Conservation (phyloP, 306 rosid genomes). For the Rosa lucieae region DNA sequence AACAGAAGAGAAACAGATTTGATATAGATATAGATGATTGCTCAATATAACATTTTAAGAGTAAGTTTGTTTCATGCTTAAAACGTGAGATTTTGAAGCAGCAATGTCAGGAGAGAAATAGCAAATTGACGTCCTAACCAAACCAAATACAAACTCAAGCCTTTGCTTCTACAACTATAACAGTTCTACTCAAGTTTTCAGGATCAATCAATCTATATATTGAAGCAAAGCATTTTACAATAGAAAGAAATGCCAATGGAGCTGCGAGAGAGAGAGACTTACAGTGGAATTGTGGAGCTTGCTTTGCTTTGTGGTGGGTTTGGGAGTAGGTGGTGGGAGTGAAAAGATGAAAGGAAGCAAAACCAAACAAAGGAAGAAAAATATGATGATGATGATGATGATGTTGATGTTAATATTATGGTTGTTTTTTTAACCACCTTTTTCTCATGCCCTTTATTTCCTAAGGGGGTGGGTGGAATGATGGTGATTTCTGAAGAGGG, state of each 20-base stretch:
- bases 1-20: conserved; percentile 20
- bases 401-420: not conserved
- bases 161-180: not conserved
- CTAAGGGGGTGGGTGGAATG: conserved; percentile 52
- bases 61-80: not conserved
- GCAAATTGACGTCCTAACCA: conserved; percentile 7
- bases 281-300: conserved; percentile 23
- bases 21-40: not conserved
- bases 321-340: conserved; percentile 48
- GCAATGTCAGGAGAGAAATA: conserved; percentile 5
- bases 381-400: conserved; percentile 14
- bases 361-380: conserved; percentile 31
- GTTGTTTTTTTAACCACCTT: conserved; percentile 35
- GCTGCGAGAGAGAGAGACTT: conserved; percentile 31
- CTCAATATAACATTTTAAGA: conserved; percentile 17
- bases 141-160: not conserved
- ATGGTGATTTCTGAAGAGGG: conserved; percentile 22
- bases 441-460: conserved; percentile 11
- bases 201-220: conserved; percentile 28
- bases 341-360: conserved; percentile 28
- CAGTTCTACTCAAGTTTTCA: not conserved
- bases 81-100: conserved; percentile 12
- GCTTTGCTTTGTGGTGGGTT: conserved; percentile 31
- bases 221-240: conserved; percentile 22
- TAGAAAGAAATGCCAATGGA: not conserved